phyloP scores from a whole-genome alignment of 164 flowering plant genomes.

The Umbilicus rupestris region DNA sequence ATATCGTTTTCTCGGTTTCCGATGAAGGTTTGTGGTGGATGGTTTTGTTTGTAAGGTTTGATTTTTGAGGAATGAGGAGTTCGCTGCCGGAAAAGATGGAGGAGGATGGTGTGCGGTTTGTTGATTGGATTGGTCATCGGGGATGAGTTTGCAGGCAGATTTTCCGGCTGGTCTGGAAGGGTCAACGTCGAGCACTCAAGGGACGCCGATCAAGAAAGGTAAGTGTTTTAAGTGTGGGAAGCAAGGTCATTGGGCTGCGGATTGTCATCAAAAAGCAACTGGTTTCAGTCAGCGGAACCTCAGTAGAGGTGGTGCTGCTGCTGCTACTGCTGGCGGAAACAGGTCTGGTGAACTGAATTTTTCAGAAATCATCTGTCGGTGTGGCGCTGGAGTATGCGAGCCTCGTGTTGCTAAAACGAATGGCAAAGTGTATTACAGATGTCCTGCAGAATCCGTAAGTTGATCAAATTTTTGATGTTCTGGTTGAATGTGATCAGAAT shows the following conservation, averaged over 20 bases:
- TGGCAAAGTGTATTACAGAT: background rate
- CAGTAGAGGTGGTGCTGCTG: background rate
- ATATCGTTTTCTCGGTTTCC: no score
- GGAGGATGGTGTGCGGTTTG: no score
- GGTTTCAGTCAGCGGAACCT: background rate
- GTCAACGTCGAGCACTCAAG: background rate
- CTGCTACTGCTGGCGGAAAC: background rate
- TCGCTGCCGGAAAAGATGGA: no score
- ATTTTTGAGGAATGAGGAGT: no score
- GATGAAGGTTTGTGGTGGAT: no score
- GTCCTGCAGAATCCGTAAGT: constrained; percentile 4
- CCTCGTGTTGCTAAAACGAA: background rate
- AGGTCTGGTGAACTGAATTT: background rate
- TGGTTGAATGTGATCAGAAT: background rate
- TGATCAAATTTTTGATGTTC: background rate
- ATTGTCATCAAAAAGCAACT: background rate
- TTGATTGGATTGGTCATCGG: no score
- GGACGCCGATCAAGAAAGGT: background rate
- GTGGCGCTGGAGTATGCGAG: background rate
- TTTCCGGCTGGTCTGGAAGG: background rate
- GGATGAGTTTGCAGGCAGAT: background rate
- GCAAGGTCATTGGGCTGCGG: constrained; percentile 1
- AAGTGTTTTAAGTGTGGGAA: background rate
- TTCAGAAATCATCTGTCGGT: background rate
- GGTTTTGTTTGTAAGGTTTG: no score